Evolutionary conservation across 2,329 filamentous ascomycete species (phyloP), one percentile per base, ranked within the genome.

Genomic region (Fusarium sp.): DNA sequence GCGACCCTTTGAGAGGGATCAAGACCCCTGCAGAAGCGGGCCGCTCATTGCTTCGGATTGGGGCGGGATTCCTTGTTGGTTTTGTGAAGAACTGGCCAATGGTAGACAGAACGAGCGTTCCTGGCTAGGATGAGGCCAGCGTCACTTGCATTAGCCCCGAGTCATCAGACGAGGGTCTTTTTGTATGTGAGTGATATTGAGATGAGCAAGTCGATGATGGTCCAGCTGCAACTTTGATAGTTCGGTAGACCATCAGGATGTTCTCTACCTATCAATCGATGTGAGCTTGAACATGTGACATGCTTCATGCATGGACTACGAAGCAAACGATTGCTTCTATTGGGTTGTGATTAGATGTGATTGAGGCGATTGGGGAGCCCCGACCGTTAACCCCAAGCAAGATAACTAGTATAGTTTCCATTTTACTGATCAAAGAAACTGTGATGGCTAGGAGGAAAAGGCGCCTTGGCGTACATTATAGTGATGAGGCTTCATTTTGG

Each of bases 121-220:
- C 59, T 77, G 75, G 72, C 72, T 75, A 66, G 72, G 72, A 62
- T 77, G 75, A 75, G 75, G 70, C 66, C 60, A 72, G 75, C 68
- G 75, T 77, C 75, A 77, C 75, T 75, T 68, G 75, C 75, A 77
- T 77, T 73, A 77, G 75, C 54, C 69, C 72, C 60, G n/a, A 73
- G 72, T 72, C 68, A 70, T 74, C 61, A 68, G 72, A 66, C 64
- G 68, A 66, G 72, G 72, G 60, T 72, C 54, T 42, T 44, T 28
- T 36, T 60, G 51, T 45, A 48, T 48, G 42, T 51, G 50, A 69
- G 66, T 58, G 72, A 64, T 58, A 51, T 60, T 55, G 44, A 42
- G 51, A 56, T 45, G 24, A 68, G 50, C 32, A 28, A 59, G 59
- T 41, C 20, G 42, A 18, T 51, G 32, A 38, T 36, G 56, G 18